A percentile compares a stretch with the other conserved stretches of the same genome.
These are phyloP conservation scores for Taxawa tesnikishii DNA, from an alignment of 2,329 filamentous ascomycete species.

Conservation along the genomic window DNA sequence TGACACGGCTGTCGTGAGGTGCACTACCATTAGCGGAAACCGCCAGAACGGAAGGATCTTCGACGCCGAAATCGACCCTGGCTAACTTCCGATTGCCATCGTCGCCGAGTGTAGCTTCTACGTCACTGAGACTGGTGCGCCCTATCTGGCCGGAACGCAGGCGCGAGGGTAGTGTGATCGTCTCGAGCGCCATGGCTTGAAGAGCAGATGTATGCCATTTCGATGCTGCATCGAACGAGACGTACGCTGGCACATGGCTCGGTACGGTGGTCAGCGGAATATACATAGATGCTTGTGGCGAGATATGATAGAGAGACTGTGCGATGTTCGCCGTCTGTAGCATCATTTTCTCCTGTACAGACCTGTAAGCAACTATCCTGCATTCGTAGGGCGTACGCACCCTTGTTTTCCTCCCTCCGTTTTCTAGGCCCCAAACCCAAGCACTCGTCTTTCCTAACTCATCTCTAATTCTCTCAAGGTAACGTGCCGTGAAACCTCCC, in stretches of 20 bases:
- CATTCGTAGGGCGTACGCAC: slow-evolving; percentile 6
- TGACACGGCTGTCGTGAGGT: slow-evolving; percentile 17
- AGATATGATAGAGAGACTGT: slow-evolving; percentile 55
- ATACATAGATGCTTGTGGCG: slow-evolving; percentile 61
- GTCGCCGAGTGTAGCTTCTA: slow-evolving; percentile 57
- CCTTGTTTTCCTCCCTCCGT: slow-evolving; percentile 24
- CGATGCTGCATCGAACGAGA: slow-evolving; percentile 49
- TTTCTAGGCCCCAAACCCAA: slow-evolving; percentile 78
- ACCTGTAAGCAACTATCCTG: no score
- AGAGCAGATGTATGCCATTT: slow-evolving; percentile 73
- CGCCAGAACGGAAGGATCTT: slow-evolving; percentile 21
- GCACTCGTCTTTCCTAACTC: slow-evolving; percentile 82
- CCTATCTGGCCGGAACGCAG: slow-evolving; percentile 37
- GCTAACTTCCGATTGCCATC: slow-evolving; percentile 72
- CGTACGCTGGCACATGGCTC: slow-evolving; percentile 39
- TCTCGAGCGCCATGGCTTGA: slow-evolving; percentile 65
- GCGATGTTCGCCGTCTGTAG: slow-evolving; percentile 62
- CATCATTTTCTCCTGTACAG: slow-evolving; percentile 45
- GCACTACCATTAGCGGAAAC: slow-evolving; percentile 15
- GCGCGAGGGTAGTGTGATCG: slow-evolving; percentile 62
- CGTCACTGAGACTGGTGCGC: slow-evolving; percentile 44
- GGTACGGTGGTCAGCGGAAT: slow-evolving; percentile 61
- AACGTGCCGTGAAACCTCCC: slow-evolving; percentile 32
- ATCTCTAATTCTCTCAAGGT: slow-evolving; percentile 59
- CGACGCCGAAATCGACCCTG: slow-evolving; percentile 56